Conservation (phyloP, 352 stramenopile species). For the Pythium folliculosum region DNA sequence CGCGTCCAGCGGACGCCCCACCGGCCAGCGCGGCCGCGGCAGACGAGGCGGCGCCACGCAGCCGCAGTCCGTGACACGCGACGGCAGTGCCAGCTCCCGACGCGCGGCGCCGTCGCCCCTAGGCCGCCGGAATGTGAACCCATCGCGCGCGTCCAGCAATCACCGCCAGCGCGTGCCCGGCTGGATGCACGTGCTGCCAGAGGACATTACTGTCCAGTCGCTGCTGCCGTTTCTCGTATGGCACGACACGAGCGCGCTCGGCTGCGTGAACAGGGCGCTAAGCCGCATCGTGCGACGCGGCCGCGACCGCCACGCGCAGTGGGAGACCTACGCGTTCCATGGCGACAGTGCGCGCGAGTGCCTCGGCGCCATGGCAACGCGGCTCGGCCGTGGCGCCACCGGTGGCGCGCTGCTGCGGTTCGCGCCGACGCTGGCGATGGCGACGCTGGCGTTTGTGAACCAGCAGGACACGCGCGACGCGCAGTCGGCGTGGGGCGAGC, state of each 20-base stretch:
- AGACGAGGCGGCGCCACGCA: background rate
- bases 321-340: conserved; percentile 39
- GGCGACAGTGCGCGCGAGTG: conserved; percentile 27
- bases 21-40: background rate
- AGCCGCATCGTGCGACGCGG: conserved; percentile 22
- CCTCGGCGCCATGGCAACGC: conserved; percentile 23
- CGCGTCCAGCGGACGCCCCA: background rate
- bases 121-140: background rate
- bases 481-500: conserved; percentile 42
- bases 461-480: conserved; percentile 31
- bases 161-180: background rate
- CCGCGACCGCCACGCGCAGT: conserved; percentile 35
- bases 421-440: conserved; percentile 44
- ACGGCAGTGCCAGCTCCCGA: background rate
- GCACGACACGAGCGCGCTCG: conserved; percentile 44
- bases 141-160: conserved; percentile 2
- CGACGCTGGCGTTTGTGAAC: conserved; percentile 34
- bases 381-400: conserved; percentile 33
- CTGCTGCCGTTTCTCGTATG: conserved; percentile 51
- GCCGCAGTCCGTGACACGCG: background rate
- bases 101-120: background rate
- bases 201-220: conserved; percentile 43
- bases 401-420: conserved; percentile 33
- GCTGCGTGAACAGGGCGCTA: conserved; percentile 35
- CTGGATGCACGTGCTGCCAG: conserved; percentile 31